Evolutionary conservation across 169 alveolate genomes (phyloP).

Genomic region (Theileria luwenshuni): DNA sequence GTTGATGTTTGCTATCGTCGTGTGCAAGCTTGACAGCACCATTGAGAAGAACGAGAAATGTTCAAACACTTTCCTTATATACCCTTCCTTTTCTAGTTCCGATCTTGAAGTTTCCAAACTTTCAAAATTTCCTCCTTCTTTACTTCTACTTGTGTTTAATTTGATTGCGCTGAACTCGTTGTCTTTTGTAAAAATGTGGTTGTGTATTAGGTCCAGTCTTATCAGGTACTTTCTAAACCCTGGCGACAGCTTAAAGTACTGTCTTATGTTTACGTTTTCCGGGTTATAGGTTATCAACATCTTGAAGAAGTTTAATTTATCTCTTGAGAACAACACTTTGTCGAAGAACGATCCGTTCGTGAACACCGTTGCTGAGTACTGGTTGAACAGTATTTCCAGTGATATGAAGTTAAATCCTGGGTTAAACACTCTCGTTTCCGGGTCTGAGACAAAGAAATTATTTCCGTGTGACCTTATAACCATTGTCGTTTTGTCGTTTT

Average conservation of each 20-base stretch:
- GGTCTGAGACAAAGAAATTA: constrained; percentile 39
- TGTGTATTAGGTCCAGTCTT: constrained; percentile 8
- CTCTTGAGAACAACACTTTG: constrained; percentile 6
- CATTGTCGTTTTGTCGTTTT: neutral
- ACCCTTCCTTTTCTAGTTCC: constrained; percentile 5
- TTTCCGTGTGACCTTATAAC: constrained; percentile 42
- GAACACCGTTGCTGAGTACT: constrained; percentile 21
- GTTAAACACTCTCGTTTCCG: constrained; percentile 26
- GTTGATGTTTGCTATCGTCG: neutral
- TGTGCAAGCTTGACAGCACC: constrained; percentile 8
- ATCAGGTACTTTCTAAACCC: constrained; percentile 56
- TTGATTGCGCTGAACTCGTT: neutral
- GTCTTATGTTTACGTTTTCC: constrained; percentile 13
- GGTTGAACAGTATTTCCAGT: constrained; percentile 40
- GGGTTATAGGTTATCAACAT: constrained; percentile 10
- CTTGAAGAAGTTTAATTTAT: neutral
- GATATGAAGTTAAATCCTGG: constrained; percentile 12
- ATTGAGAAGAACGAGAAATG: constrained; percentile 1
- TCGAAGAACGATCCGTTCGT: constrained; percentile 38
- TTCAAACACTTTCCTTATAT: neutral
- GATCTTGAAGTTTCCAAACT: neutral
- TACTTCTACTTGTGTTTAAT: neutral
- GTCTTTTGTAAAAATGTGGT: constrained; percentile 4
- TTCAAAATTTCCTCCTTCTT: neutral
- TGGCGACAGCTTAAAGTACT: constrained; percentile 41